These are phyloP conservation scores for Drechslerella coelobrocha DNA, from an alignment of 2,329 filamentous ascomycete species.

Conservation along the genomic window DNA sequence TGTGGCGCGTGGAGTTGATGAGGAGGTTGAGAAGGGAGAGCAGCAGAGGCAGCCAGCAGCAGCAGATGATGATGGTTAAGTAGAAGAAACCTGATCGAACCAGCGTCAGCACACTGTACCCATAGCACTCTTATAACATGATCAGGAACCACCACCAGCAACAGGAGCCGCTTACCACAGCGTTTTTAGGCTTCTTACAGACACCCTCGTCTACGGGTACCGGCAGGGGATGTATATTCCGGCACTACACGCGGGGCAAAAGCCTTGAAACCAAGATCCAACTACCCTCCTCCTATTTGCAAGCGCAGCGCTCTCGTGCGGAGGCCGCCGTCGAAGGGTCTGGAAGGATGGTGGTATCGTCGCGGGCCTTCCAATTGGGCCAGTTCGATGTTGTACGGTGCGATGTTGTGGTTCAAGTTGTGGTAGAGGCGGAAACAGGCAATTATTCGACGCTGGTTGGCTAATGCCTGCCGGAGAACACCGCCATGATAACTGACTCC, in stretches of 20 bases:
- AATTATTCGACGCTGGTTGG: neutral
- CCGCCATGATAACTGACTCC: too few species aligned
- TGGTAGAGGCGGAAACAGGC: neutral
- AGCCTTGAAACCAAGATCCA: too few species aligned
- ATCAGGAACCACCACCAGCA: too few species aligned
- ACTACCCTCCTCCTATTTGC: too few species aligned
- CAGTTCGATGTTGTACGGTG: neutral
- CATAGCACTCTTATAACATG: too few species aligned
- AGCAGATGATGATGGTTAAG: neutral
- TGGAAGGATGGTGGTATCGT: slow-evolving; percentile 7
- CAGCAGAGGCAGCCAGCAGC: neutral
- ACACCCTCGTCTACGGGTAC: too few species aligned
- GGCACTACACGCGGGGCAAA: too few species aligned
- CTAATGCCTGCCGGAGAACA: neutral
- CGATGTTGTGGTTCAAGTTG: neutral
- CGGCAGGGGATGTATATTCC: too few species aligned
- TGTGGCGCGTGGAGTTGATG: slow-evolving; percentile 9
- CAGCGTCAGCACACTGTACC: too few species aligned
- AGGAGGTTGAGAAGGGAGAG: slow-evolving; percentile 14
- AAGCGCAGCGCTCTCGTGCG: neutral
- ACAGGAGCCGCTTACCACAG: too few species aligned
- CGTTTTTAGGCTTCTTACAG: too few species aligned
- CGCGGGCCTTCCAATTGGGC: neutral
- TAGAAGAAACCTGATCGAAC: too few species aligned
- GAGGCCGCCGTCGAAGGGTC: slow-evolving; percentile 16